Conservation (phyloP, 2,329 filamentous ascomycete species). For the Coniochaeta sp. region DNA sequence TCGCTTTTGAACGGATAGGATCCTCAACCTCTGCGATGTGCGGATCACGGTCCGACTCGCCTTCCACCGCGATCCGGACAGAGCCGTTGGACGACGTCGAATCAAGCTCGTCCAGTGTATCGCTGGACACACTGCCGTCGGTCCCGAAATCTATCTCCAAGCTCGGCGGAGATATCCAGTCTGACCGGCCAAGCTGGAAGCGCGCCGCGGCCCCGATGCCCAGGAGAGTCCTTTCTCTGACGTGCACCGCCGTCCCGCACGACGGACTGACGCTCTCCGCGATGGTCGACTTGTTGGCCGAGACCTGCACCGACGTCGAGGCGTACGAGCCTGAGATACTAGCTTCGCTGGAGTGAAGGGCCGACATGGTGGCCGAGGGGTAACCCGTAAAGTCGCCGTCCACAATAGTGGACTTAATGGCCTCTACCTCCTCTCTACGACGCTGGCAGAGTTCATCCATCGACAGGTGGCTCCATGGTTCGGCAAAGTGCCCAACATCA, state of each 20-base stretch:
- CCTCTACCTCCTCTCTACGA: neutral
- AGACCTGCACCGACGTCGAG: neutral
- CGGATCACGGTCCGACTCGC: neutral
- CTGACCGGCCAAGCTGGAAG: neutral
- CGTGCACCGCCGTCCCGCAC: neutral
- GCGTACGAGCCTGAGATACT: neutral
- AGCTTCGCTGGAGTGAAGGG: neutral
- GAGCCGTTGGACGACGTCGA: neutral
- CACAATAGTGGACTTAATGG: neutral
- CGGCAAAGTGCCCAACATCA: neutral
- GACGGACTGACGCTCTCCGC: neutral
- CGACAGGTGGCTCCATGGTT: neutral
- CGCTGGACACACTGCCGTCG: neutral
- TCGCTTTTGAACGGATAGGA: slow-evolving; percentile 6
- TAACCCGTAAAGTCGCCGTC: neutral
- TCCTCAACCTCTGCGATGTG: slow-evolving; percentile 3
- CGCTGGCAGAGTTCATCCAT: neutral
- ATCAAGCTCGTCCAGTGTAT: neutral
- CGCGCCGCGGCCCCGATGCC: neutral
- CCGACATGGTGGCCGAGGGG: neutral
- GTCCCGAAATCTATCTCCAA: neutral
- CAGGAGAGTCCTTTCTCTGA: neutral
- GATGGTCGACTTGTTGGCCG: neutral
- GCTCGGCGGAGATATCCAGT: neutral
- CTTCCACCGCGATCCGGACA: slow-evolving; percentile 1